phyloP scores from a whole-genome alignment of 768 basidiomycete species.

The Trametes coccinea region DNA sequence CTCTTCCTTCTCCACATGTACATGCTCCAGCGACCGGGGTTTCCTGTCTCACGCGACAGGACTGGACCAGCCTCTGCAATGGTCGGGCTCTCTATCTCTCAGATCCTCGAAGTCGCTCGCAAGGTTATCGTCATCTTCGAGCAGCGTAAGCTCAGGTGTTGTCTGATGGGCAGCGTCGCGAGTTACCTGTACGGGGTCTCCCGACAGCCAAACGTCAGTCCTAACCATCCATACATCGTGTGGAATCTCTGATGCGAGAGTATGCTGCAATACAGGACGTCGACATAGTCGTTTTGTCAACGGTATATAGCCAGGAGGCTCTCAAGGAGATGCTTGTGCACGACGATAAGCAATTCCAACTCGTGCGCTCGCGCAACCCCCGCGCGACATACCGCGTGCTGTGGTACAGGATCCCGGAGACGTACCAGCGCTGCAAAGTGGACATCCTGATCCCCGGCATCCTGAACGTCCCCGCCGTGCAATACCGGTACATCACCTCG shows the following conservation, averaged over 20 bases:
- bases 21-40: too few species aligned
- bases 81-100: background rate
- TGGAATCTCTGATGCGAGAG: background rate
- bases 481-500: constrained; percentile 12
- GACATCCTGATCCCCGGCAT: constrained; percentile 36
- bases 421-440: constrained; percentile 30
- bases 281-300: constrained; percentile 46
- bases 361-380: constrained; percentile 39
- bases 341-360: constrained; percentile 37
- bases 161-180: constrained; percentile 28
- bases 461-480: constrained; percentile 31
- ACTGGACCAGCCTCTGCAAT: background rate
- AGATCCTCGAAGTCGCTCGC: constrained; percentile 21
- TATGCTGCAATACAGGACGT: constrained; percentile 39
- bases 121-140: constrained; percentile 18
- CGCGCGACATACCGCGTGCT: constrained; percentile 44
- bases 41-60: too few species aligned
- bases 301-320: constrained; percentile 34
- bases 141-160: constrained; percentile 22
- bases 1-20: too few species aligned
- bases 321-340: constrained; percentile 42
- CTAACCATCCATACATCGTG: background rate
- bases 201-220: constrained; percentile 26
- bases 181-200: constrained; percentile 25
- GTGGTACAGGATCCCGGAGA: constrained; percentile 33